Base-by-base conservation (phyloP, 2,329 filamentous ascomycete species). In the Rhinocladiella mackenziei region DNA sequence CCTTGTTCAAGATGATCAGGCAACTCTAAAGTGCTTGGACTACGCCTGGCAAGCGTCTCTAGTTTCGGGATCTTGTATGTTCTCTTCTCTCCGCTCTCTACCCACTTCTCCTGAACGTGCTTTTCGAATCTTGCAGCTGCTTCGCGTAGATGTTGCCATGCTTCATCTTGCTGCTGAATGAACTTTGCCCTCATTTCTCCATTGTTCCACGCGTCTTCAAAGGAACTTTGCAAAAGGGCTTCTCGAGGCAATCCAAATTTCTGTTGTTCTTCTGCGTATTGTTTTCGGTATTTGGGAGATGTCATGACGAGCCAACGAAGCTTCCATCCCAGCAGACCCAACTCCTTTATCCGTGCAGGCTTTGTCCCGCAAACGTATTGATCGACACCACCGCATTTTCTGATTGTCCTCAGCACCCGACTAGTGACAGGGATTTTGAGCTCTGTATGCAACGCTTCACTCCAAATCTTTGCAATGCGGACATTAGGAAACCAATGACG, bases 231-330 rank as follows among this genome's bases (percentile, higher is more conserved):
- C 11, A 56, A 50, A 5, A 62, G 57, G 31, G 60, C 65, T 42
- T 71, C 67, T 17, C 74, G 69, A 4, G 76, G 74, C 46, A 95
- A 60, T 0, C 87, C 86, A 37, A 92, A 63, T 14, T 69, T 69
- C 45, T 72, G 68, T 49, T 88, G 73, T 70, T 95, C 75, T 37
- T 68, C 63, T 30, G 76, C 75, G 60, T 89, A 86, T 54, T 77
- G 72, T 55, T 76, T 75, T 63, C 81, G 80, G 38, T 94, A 76
- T 14, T 69, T 68, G 1, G 73, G 70, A 3, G 81, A 89, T 70
- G 91, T 86, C 83, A 96, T 88, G 50, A 98, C 73, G 51, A 86
- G 78, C 86, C 89, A 96, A 54, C 92, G 75, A 60, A 98, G 70
- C 57, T 83, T 80, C 92, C 92, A 98, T 5, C 92, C 92, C 54